These are phyloP conservation scores for Saccharomyces uvarum DNA, from an alignment of 1,139 yeast genomes.

Conservation along the genomic window DNA sequence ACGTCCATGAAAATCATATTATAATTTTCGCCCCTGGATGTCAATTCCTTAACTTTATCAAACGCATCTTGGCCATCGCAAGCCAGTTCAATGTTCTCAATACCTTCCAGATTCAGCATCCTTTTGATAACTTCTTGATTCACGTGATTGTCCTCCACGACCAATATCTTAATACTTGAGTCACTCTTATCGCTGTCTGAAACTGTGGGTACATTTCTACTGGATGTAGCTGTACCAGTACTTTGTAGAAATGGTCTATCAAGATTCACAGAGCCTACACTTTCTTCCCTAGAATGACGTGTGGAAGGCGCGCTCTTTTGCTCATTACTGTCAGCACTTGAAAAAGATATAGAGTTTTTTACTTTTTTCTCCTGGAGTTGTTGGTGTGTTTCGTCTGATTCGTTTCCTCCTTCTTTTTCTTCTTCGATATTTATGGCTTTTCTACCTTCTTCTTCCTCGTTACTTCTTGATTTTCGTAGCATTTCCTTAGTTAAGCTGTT, in stretches of 20 bases:
- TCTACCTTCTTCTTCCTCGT: background rate
- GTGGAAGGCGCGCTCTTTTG: background rate
- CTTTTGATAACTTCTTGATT: constrained; percentile 86
- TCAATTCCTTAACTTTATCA: constrained; percentile 48
- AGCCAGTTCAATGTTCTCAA: constrained; percentile 63
- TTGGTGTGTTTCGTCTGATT: background rate
- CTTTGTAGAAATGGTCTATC: constrained; percentile 34
- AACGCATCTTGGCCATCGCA: constrained; percentile 88
- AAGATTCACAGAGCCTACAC: constrained; percentile 21
- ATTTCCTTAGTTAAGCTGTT: constrained; percentile 3
- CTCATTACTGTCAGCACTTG: constrained; percentile 1
- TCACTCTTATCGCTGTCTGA: background rate
- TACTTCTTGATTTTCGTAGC: constrained; percentile 2
- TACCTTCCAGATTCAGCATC: constrained; percentile 77
- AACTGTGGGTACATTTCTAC: constrained; percentile 18
- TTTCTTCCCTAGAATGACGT: constrained; percentile 8
- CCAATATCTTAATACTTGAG: constrained; percentile 48
- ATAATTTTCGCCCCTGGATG: constrained; percentile 35
- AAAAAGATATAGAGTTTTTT: background rate
- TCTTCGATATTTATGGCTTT: constrained; percentile 3
- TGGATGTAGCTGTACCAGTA: constrained; percentile 36
- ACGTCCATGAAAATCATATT: constrained; percentile 91
- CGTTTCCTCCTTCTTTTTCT: background rate
- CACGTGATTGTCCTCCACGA: constrained; percentile 91
- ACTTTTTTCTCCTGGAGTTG: constrained; percentile 22